Conservation (phyloP, 208 protist species). For the Wallacemonas collosoma region DNA sequence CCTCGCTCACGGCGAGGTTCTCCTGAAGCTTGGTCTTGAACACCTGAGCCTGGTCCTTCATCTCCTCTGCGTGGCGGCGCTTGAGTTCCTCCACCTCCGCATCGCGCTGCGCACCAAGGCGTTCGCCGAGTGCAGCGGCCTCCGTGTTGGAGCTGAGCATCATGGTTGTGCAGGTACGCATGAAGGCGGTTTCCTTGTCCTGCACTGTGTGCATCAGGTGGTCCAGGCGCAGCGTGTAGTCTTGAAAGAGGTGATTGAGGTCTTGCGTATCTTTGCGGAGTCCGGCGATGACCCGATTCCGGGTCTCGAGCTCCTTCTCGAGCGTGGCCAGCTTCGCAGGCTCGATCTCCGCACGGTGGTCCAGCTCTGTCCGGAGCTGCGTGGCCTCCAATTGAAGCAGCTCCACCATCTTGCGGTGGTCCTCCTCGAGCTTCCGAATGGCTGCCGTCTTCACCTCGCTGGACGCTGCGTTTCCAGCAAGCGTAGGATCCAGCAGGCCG, state of each 20-base stretch:
- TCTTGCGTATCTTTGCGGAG: constrained; percentile 19
- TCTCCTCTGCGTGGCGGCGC: constrained; percentile 31
- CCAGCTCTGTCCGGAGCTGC: constrained; percentile 46
- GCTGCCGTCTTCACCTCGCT: constrained; percentile 14
- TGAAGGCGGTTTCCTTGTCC: constrained; percentile 23
- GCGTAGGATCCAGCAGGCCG: constrained; percentile 29
- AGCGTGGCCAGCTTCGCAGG: constrained; percentile 32
- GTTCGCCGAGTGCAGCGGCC: constrained; percentile 17
- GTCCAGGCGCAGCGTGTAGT: constrained; percentile 17
- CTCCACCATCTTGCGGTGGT: constrained; percentile 36
- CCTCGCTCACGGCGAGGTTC: constrained; percentile 26
- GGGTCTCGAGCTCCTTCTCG: constrained; percentile 31
- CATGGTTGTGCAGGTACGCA: constrained; percentile 23
- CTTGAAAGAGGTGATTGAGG: constrained; percentile 17
- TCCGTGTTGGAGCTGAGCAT: constrained; percentile 30
- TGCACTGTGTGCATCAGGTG: constrained; percentile 5
- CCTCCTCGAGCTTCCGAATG: constrained; percentile 31
- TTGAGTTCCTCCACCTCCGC: constrained; percentile 26
- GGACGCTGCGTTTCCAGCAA: neutral
- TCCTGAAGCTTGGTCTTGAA: constrained; percentile 35
- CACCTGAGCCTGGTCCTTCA: constrained; percentile 31
- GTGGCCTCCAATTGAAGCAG: constrained; percentile 39
- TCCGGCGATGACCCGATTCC: constrained; percentile 10
- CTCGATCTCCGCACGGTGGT: constrained; percentile 28
- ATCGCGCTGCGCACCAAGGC: constrained; percentile 23